Conservation (phyloP, 257 asterid genomes). For the Solanum paucissectum region DNA sequence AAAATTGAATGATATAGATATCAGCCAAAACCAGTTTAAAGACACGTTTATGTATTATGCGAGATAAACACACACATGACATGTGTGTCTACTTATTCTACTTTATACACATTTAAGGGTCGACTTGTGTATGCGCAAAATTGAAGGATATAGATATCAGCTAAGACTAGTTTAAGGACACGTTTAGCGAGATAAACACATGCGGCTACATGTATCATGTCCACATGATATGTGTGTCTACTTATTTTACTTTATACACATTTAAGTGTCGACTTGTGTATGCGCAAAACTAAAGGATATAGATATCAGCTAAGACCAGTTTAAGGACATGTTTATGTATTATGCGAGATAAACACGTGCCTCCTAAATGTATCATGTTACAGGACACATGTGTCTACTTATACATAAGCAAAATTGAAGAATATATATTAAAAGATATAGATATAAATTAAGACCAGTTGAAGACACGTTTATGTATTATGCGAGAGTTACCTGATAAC, state of each 20-base stretch:
- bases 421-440: too few relatives aligned
- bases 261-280: not conserved
- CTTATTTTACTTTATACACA: not conserved
- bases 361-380: too few relatives aligned
- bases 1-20: too few relatives aligned
- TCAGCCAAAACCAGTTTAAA: too few relatives aligned
- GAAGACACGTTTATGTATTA: too few relatives aligned
- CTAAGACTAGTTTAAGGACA: too few relatives aligned
- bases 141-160: not conserved
- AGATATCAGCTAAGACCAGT: not conserved
- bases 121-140: not conserved
- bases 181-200: accelerated
- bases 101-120: not conserved
- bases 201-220: too few relatives aligned
- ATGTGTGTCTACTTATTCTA: too few relatives aligned
- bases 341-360: not conserved
- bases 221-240: too few relatives aligned
- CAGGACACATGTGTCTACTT: not conserved
- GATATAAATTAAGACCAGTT: accelerated
- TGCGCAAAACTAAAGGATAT: not conserved
- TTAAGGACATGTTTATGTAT: too few relatives aligned
- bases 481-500: conserved; percentile 50
- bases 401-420: accelerated
- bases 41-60: too few relatives aligned
- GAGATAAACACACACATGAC: too few relatives aligned